Base-by-base conservation (phyloP, 1,284 basidiomycete genomes). In the Athelia psychrophila region DNA sequence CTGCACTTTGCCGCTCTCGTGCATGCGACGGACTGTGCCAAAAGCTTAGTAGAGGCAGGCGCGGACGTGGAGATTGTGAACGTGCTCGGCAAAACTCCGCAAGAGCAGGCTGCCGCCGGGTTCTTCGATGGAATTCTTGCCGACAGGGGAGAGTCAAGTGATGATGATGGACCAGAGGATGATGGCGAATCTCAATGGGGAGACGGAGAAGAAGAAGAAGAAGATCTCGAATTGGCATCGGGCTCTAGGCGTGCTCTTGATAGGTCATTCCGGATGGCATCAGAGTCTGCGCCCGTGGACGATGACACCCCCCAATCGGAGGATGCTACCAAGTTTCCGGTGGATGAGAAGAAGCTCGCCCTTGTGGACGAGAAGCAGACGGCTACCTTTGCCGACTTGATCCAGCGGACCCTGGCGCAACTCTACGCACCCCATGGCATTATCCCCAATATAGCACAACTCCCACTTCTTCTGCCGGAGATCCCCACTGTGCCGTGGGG, bases 1-100 rank as follows among this genome's bases (percentile, higher is more conserved):
- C 73, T 98, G 33, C 93, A 96, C 65, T 88, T 96, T 63, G 91
- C 95, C 15, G 88, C 85, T 0, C 72, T 95, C 40, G 78, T 77
- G 18, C 81, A 81, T 22, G 85, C 88, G 19, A 70, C 76, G 44
- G 77, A 80, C 10, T 93, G 92, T 64, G 81, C 84, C 0, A 74
- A 78, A 36, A 69, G 87, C 3, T 75, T 99, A 25, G 64, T 97
- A 15, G 74, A 81, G 15, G 90, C 85, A 24, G 93, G 93, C 15
- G 95, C 95, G 0, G 85, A 91, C 52, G 69, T 78, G 42, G 86
- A 90, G 60, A 79, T 93, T 46, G 86, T 89, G 24, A 86, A 93
- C 52, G 78, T 78, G 1, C 77, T 83, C 24, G 95, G 95, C 12
- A 85, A 87, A 68, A 91, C 87, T 18, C 81, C 96, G 1, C 74